Base-by-base conservation (phyloP, 768 basidiomycete species). In the Boletus rubescentipes region DNA sequence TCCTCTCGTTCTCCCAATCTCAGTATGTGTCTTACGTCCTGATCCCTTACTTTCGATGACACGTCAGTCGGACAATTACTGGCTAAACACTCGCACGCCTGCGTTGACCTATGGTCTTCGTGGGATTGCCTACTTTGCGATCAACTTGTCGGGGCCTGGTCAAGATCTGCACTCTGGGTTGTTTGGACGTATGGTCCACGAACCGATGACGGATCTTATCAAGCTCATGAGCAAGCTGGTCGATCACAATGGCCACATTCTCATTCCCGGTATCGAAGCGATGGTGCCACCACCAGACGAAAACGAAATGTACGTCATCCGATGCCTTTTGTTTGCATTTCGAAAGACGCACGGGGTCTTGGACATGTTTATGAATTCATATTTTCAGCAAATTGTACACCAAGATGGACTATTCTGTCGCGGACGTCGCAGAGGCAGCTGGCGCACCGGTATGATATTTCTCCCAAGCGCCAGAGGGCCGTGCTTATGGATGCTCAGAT, bases 141-240 rank as follows among this genome's bases (percentile, higher is more conserved):
- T 93, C 57, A 84, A 83, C 29, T 74, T 98, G 47, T 78, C 86
- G 4, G 96, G 96, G 5, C 95, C 96, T 4, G 85, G 77, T 18
- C 79, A 87, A 40, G 94, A 98, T 66, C 78, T 98, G 1, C 96
- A 98, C 72, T 94, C 93, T 36, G 95, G 95, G 49, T 78, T 86
- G 30, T 93, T 91, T 65, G 91, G 92, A 9, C 77, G 86, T 35
- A 85, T 82, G 31, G 89, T 92, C 20, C 86, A 91, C 65, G 89
- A 90, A 70, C 94, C 95, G 14, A 96, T 98, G 95, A 95, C 92
- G 0, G 95, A 96, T 67, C 84, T 97, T 46, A 78, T 97, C 67
- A 67, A 72, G 41, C 75, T 98, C 59, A 85, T 98, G 82, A 83
- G 86, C 63, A 92, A 84, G 60, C 89, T 98, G 41, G 94, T 97